Evolutionary conservation across 257 asterid species (phyloP), one percentile per base, ranked within the genome.

Genomic region (Scutellaria galericulata): DNA sequence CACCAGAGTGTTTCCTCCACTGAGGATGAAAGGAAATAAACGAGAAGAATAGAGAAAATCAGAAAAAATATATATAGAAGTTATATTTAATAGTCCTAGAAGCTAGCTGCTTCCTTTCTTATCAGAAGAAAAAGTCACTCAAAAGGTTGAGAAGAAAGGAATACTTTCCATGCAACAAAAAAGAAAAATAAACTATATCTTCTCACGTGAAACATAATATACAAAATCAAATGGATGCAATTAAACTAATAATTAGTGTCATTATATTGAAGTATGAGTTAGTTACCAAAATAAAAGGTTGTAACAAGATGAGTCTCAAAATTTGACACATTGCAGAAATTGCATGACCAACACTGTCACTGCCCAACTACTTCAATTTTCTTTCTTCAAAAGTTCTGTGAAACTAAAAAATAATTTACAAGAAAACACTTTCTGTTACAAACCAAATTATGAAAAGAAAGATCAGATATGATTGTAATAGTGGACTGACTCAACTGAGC

Each of bases 311-410:
- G 65, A 31, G n/a, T 48, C n/a, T n/a, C n/a, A 7, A 63, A n/a
- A 58, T 64, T 15, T 47, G 40, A 53, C 7, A 63, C 11, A 70
- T n/a, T 44, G 62, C 40, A 63, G 66, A 56, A 54, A 42, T 7
- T 46, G 57, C 58, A 12, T 5, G 11, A 52, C 65, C 64, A 40
- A 20, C 45, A 31, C 59, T 39, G 51, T 39, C 15, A 24, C 7
- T 14, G 9, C 71, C 44, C 55, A 52, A 69, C 45, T 31, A 56
- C 54, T 69, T 41, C 48, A 53, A 18, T 46, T 66, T 47, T 44
- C 39, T 65, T 60, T 68, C 60, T 56, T 50, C 58, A 72, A 15
- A 10, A n/a, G 68, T 54, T 52, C 66, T 52, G 53, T 9, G 52
- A 61, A 52, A n/a, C 40, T 35, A 47, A 37, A 45, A 13, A 68